Evolutionary conservation across 306 rosid genomes (phyloP).

Genomic region (Geum urbanum): DNA sequence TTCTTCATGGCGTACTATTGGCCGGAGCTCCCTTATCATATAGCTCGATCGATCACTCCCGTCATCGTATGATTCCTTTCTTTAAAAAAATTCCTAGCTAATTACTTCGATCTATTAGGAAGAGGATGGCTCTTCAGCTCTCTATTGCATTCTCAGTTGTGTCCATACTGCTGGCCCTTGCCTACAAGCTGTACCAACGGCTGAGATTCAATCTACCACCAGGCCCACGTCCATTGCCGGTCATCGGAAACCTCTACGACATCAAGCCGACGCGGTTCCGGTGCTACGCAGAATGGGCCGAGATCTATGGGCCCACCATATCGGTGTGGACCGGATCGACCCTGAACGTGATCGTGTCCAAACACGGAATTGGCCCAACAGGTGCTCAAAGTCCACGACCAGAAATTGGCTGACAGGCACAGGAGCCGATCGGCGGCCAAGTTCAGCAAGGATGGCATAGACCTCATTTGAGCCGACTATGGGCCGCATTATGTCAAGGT

Average conservation of each 20-base stretch:
- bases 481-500: constrained; percentile 97
- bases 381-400: constrained; percentile 75
- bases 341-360: constrained; percentile 60
- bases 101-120: no score
- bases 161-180: constrained; percentile 31
- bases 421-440: constrained; percentile 67
- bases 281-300: constrained; percentile 79
- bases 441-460: constrained; percentile 72
- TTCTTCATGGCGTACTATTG: no score
- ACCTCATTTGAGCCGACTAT: constrained; percentile 89
- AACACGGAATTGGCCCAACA: constrained; percentile 59
- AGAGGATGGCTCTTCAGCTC: neutral
- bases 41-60: no score
- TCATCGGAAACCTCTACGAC: constrained; percentile 84
- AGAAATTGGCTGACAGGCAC: constrained; percentile 67
- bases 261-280: constrained; percentile 76
- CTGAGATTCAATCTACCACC: constrained; percentile 80
- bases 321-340: constrained; percentile 90
- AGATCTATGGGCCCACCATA: constrained; percentile 67
- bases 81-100: no score
- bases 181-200: constrained; percentile 36
- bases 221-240: constrained; percentile 72
- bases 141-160: constrained; percentile 27
- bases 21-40: no score
- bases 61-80: no score